Conservation (phyloP, 352 stramenopile species). For the Phytophthora litchii region DNA sequence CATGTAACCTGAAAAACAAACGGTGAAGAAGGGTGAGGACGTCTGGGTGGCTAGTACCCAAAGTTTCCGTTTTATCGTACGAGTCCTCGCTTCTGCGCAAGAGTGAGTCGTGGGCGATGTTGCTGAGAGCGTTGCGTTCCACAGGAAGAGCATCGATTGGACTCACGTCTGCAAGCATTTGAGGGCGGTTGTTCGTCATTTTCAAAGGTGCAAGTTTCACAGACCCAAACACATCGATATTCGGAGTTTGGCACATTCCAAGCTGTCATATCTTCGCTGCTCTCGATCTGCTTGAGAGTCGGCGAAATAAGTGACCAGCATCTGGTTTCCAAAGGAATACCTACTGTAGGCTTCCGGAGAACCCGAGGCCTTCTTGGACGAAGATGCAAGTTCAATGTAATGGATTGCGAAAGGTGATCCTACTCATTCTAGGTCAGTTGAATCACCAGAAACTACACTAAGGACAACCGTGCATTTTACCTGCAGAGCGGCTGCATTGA, state of each 20-base stretch:
- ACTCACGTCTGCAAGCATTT: conserved; percentile 4
- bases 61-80: conserved; percentile 24
- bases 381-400: conserved; percentile 49
- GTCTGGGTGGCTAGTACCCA: background rate
- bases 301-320: background rate
- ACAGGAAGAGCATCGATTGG: conserved; percentile 59
- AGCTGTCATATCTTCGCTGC: background rate
- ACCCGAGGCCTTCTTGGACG: conserved; percentile 19
- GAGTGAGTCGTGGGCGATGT: conserved; percentile 43
- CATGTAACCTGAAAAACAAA: conserved; percentile 41
- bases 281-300: conserved; percentile 9
- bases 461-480: conserved; percentile 17
- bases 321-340: background rate
- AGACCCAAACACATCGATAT: conserved; percentile 78
- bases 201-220: conserved; percentile 79
- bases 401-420: conserved; percentile 60
- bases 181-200: conserved; percentile 49
- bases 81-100: conserved; percentile 78
- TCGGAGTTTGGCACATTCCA: conserved; percentile 13
- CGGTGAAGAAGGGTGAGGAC: background rate
- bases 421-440: conserved; percentile 11
- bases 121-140: conserved; percentile 35
- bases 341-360: conserved; percentile 11
- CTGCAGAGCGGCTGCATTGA: conserved; percentile 79
- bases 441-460: background rate